These are phyloP conservation scores for Elasticomyces elasticus DNA, from an alignment of 495 filamentous ascomycete species.

Conservation along the genomic window DNA sequence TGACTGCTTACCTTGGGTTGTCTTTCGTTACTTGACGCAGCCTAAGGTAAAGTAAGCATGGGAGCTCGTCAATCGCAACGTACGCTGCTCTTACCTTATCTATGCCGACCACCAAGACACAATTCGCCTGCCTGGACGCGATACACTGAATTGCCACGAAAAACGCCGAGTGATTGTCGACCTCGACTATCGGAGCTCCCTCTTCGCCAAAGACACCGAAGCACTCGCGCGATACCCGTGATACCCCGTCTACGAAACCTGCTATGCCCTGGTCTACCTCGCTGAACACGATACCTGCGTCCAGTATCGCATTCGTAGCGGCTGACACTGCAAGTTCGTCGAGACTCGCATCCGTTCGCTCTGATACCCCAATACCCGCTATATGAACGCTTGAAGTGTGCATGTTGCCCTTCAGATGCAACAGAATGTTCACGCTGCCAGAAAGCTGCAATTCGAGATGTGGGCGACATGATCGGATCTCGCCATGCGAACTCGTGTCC, in stretches of 20 bases:
- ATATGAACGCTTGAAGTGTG: slow-evolving; percentile 2
- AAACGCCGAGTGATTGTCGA: slow-evolving; percentile 8
- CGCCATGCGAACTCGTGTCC: background rate
- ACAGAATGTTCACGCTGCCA: too few relatives aligned
- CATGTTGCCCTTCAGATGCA: background rate
- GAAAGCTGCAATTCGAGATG: too few relatives aligned
- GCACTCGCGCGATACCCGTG: background rate
- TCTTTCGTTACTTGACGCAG: background rate
- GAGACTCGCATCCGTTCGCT: background rate
- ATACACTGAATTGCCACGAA: slow-evolving; percentile 2
- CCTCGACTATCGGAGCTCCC: slow-evolving; percentile 5
- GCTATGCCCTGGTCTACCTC: slow-evolving; percentile 5
- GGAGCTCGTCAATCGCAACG: background rate
- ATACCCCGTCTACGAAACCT: background rate
- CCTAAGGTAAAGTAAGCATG: background rate
- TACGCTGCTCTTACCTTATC: slow-evolving; percentile 5
- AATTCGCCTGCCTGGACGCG: background rate
- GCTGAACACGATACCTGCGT: slow-evolving; percentile 14
- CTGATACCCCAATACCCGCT: slow-evolving; percentile 11
- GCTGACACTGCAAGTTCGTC: slow-evolving; percentile 5
- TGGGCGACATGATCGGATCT: background rate
- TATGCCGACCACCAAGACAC: slow-evolving; percentile 6
- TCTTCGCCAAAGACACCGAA: slow-evolving; percentile 1
- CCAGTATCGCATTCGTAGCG: slow-evolving; percentile 13
- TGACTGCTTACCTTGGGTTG: background rate